These are phyloP conservation scores for Globisporangium megalacanthum DNA, from an alignment of 352 stramenopile genomes.

Conservation along the genomic window DNA sequence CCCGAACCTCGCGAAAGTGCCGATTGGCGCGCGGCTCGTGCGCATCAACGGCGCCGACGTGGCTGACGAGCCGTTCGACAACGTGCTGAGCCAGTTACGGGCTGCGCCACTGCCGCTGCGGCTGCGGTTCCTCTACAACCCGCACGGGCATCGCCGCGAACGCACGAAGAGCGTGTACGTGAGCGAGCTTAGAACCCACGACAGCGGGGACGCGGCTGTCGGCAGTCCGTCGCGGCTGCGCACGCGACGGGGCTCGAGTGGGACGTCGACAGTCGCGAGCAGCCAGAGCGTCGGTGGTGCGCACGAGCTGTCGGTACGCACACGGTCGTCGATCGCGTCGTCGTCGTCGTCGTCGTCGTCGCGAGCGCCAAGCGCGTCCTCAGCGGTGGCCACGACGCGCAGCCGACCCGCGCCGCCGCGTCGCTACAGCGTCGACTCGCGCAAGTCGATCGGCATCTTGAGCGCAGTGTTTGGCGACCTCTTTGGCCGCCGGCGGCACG, in stretches of 20 bases:
- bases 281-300: conserved; percentile 1
- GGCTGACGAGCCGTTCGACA: conserved; percentile 51
- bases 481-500: conserved; percentile 53
- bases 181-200: conserved; percentile 9
- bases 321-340: conserved; percentile 5
- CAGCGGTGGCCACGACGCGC: neutral
- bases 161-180: conserved; percentile 14
- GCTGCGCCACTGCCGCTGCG: conserved; percentile 43
- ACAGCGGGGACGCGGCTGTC: conserved; percentile 10
- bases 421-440: conserved; percentile 54
- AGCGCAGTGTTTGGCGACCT: conserved; percentile 62
- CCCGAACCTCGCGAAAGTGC: conserved; percentile 44
- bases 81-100: conserved; percentile 50
- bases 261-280: neutral
- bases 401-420: conserved; percentile 13
- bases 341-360: neutral
- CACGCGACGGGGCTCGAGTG: conserved; percentile 6
- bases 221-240: conserved; percentile 16
- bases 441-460: conserved; percentile 44
- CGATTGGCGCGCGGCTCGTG: conserved; percentile 58
- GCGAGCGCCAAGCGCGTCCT: neutral
- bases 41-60: conserved; percentile 70
- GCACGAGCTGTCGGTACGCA: conserved; percentile 2
- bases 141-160: conserved; percentile 32
- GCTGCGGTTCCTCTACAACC: conserved; percentile 63